Conservation (phyloP, 208 protist species). For the Vickermania spadyakhi region DNA sequence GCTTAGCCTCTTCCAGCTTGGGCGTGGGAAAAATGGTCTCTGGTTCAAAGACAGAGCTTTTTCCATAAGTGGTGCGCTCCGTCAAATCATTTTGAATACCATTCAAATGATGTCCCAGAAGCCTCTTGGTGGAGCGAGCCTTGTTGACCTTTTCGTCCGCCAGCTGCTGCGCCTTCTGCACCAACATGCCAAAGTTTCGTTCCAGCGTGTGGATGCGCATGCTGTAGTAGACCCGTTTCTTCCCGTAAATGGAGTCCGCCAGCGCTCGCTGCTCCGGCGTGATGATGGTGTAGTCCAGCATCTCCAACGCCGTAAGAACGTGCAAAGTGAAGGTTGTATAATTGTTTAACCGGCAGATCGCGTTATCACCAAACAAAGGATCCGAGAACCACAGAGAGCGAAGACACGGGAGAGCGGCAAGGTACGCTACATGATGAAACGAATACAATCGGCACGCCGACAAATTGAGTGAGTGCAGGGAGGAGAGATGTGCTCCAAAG, state of each 20-base stretch:
- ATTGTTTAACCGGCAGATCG: conserved; percentile 89
- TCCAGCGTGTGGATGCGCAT: conserved; percentile 89
- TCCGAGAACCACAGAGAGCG: conserved; percentile 73
- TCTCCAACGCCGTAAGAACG: conserved; percentile 46
- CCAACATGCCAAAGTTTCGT: conserved; percentile 66
- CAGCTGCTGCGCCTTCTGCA: conserved; percentile 10
- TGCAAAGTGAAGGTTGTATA: conserved; percentile 90
- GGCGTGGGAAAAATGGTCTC: conserved; percentile 6
- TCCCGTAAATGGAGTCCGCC: conserved; percentile 83
- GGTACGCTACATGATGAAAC: conserved; percentile 80
- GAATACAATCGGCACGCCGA: conserved; percentile 72
- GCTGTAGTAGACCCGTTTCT: conserved; percentile 94
- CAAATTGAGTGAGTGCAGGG: conserved; percentile 88
- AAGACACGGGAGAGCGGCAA: conserved; percentile 59
- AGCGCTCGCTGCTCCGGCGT: conserved; percentile 67
- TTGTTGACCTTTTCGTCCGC: conserved; percentile 9
- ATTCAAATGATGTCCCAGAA: conserved; percentile 19
- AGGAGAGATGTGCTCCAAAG: conserved; percentile 30
- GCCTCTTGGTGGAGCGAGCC: conserved; percentile 12
- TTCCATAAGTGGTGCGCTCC: conserved; percentile 21
- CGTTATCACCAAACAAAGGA: conserved; percentile 88
- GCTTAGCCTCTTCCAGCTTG: conserved; percentile 14
- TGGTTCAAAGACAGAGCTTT: conserved; percentile 5
- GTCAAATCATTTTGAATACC: conserved; percentile 22
- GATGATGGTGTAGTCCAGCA: conserved; percentile 73